Base-by-base conservation (phyloP, 805 yeast species). In the Saccharomycodes ludwigii region DNA sequence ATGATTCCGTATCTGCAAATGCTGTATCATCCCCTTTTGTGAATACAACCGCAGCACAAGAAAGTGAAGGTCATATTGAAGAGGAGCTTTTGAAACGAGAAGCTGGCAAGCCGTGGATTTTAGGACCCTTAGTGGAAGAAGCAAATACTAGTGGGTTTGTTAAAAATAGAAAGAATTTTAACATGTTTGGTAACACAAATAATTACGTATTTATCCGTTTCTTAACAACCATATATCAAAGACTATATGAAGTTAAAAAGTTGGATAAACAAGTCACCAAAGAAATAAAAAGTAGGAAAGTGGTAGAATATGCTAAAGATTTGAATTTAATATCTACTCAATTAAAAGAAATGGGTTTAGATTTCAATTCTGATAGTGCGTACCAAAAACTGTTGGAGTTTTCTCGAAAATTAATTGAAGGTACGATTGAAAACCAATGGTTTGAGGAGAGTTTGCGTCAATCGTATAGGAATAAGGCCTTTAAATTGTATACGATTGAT, bases 361-460 rank as follows among this genome's bases (percentile, higher is more conserved):
- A 71, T 39, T 77, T 86, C 44, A 63, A 61, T 21, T 83, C 81
- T 12, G 66, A 65, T 17, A 73, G 76, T 46, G 75, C 83, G 22
- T 91, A 91, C 54, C 60, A 65, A 21, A 95, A 88, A 54, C 69
- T 84, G n/a, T 61, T 91, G 36, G 64, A 61, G 3, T 64, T 91
- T 34, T 72, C 93, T 36, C 83, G 73, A 41, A 71, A 73, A 40
- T 63, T 84, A 31, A 78, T 91, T 41, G 91, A 83, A 42, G 94
- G 94, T 18, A 91, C 84, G 22, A 59, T 91, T 30, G 99, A 91
- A 48, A 94, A 83, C 40, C 91, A 79, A 54, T 76, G 85, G 79
- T 93, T 81, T 54, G 99, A 91, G 60, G 98, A 91, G 56, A 71
- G 94, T 12, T 59, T 91, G 37, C 82, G 99, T 40, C 96, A 88